These are phyloP conservation scores for Cercospora citrullina DNA, from an alignment of 2,329 filamentous ascomycete genomes.

Conservation along the genomic window DNA sequence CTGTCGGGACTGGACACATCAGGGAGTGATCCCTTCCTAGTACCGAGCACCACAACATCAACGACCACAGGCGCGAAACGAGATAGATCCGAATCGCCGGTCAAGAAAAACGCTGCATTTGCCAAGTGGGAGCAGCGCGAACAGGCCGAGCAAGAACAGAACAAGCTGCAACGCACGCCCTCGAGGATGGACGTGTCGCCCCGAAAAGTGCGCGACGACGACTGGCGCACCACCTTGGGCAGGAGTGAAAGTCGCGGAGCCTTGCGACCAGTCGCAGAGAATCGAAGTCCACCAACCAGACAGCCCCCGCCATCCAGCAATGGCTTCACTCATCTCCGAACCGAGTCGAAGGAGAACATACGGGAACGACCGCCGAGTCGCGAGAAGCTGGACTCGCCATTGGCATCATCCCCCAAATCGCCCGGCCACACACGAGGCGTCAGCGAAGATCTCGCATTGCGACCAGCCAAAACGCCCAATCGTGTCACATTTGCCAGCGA, in stretches of 20 bases:
- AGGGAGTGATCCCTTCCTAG: slow-evolving; percentile 36
- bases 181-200: slow-evolving; percentile 36
- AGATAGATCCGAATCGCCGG: slow-evolving; percentile 39
- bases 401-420: slow-evolving; percentile 27
- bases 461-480: slow-evolving; percentile 23
- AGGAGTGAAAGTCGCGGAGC: slow-evolving; percentile 35
- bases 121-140: slow-evolving; percentile 36
- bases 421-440: slow-evolving; percentile 30
- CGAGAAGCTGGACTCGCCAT: slow-evolving; percentile 19
- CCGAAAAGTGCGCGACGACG: slow-evolving; percentile 37
- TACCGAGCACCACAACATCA: slow-evolving; percentile 18
- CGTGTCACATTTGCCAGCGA: slow-evolving; percentile 12
- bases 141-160: slow-evolving; percentile 29
- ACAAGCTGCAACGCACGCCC: slow-evolving; percentile 19
- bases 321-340: slow-evolving; percentile 23
- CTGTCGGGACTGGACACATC: slow-evolving; percentile 32
- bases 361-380: slow-evolving; percentile 26
- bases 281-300: slow-evolving; percentile 28
- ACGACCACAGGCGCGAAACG: slow-evolving; percentile 32
- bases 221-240: slow-evolving; percentile 36
- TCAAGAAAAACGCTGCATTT: slow-evolving; percentile 41
- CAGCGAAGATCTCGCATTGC: slow-evolving; percentile 30
- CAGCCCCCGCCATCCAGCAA: slow-evolving; percentile 14
- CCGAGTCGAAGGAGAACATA: slow-evolving; percentile 36
- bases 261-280: slow-evolving; percentile 35